These are phyloP conservation scores for Quercus tomentella DNA, from an alignment of 331 rosid genomes.

Conservation along the genomic window DNA sequence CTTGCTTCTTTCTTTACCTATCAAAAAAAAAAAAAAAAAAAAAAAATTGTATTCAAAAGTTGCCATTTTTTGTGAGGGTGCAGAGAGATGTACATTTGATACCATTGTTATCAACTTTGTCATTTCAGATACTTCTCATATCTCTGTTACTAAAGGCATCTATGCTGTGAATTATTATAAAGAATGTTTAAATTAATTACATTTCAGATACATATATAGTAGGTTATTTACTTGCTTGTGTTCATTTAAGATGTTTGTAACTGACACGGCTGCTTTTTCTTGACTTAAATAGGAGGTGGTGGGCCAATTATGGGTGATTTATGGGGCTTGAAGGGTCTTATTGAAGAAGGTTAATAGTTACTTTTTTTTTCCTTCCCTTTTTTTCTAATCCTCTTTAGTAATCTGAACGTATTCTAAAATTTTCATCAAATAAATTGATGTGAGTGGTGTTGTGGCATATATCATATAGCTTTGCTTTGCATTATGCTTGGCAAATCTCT, in stretches of 20 bases:
- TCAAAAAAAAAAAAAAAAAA: no score
- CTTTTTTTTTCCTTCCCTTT: neutral
- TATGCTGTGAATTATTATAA: neutral
- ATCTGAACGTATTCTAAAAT: neutral
- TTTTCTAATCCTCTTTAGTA: neutral
- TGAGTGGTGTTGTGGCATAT: neutral
- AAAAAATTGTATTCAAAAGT: neutral
- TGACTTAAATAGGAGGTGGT: constrained; percentile 71
- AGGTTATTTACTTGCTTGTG: neutral
- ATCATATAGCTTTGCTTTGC: neutral
- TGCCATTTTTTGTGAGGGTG: neutral
- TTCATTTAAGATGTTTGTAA: neutral
- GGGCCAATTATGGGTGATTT: constrained; percentile 98
- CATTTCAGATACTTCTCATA: neutral
- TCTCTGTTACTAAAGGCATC: neutral
- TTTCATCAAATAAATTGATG: neutral
- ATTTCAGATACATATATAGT: neutral
- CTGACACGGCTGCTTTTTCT: constrained; percentile 20
- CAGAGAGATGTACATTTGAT: neutral
- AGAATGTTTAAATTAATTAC: neutral
- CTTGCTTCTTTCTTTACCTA: no score
- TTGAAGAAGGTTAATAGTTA: constrained; percentile 66
- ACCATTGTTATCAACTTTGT: neutral
- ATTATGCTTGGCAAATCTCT: constrained; percentile 7
- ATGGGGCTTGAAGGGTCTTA: constrained; percentile 96